phyloP scores from a whole-genome alignment of 2,329 filamentous ascomycete genomes.

The Cladosporium sp. region DNA sequence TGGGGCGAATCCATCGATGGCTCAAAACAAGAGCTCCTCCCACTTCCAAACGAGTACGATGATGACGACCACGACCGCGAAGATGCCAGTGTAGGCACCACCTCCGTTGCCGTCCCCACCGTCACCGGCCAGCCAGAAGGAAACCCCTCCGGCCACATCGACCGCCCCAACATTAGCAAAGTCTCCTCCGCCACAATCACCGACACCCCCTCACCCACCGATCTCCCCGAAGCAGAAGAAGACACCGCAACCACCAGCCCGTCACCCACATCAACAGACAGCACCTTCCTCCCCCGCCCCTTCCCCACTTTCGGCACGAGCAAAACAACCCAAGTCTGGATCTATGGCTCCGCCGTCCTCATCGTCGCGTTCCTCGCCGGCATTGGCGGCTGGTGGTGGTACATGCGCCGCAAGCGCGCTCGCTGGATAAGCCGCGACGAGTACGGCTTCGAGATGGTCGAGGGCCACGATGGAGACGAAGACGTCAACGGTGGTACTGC shows the following conservation, averaged over 20 bases:
- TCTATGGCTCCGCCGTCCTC: conserved; percentile 79
- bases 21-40: conserved; percentile 66
- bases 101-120: conserved; percentile 45
- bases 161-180: conserved; percentile 58
- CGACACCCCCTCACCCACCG: neutral
- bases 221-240: conserved; percentile 15
- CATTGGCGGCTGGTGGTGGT: conserved; percentile 72
- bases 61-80: conserved; percentile 72
- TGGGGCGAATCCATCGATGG: conserved; percentile 87
- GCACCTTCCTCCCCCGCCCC: conserved; percentile 71
- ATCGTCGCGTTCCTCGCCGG: conserved; percentile 80
- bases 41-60: conserved; percentile 77
- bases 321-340: conserved; percentile 86
- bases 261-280: conserved; percentile 33
- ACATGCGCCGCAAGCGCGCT: conserved; percentile 63
- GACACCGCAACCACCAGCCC: conserved; percentile 24
- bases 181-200: conserved; percentile 35
- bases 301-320: conserved; percentile 88
- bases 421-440: conserved; percentile 60
- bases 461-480: conserved; percentile 66
- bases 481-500: conserved; percentile 36
- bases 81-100: conserved; percentile 59
- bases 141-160: conserved; percentile 44
- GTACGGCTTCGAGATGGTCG: conserved; percentile 92
- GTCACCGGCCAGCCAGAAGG: conserved; percentile 42